Evolutionary conservation across 2,329 filamentous ascomycete species (phyloP), one percentile per base, ranked within the genome.

Genomic region (Diaporthe humulicola): DNA sequence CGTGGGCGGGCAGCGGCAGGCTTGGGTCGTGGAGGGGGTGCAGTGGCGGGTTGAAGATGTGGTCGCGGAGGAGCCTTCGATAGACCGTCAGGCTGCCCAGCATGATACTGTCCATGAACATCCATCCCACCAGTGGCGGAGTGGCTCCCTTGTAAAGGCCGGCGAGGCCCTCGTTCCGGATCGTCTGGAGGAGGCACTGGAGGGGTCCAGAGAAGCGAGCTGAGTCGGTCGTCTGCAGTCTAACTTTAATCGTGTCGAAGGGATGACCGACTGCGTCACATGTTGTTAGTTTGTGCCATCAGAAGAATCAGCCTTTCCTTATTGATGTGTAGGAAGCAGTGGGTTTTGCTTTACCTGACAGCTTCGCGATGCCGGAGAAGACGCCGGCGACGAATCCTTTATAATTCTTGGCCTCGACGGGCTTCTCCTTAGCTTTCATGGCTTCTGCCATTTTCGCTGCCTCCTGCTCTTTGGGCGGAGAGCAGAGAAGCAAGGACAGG

Each of bases 331-430:
- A 17, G 33, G 38, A 33, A 5, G n/a, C n/a, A 42, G 40, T 42
- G 30, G 73, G 22, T 56, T 42, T 30, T 60, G 85, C 90, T 79
- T 79, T 84, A 96, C 95, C 95, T 80, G 90, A 91, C 74, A 98
- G 87, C 86, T 98, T 98, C 74, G 96, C 93, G 80, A 98, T 93
- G 33, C 97, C 97, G 50, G 95, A 98, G 82, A 98, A 98, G 9
- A 98, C 92, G n/a, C 97, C 97, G 0, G 95, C 97, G 38, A 98
- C 95, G 82, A 98, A 99, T n/a, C 96, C 97, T 81, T 95, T 96
- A 87, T 98, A 98, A 82, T 94, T 93, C 78, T 87, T 90, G 79
- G 77, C 78, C 77, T 79, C 76, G 64, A 77, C 75, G 30, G 77
- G 79, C 70, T 79, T 77, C 73, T 79, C 80, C 81, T 84, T 82